Base-by-base conservation (phyloP, 2,329 filamentous ascomycete genomes). In the Sclerotinia nivalis region DNA sequence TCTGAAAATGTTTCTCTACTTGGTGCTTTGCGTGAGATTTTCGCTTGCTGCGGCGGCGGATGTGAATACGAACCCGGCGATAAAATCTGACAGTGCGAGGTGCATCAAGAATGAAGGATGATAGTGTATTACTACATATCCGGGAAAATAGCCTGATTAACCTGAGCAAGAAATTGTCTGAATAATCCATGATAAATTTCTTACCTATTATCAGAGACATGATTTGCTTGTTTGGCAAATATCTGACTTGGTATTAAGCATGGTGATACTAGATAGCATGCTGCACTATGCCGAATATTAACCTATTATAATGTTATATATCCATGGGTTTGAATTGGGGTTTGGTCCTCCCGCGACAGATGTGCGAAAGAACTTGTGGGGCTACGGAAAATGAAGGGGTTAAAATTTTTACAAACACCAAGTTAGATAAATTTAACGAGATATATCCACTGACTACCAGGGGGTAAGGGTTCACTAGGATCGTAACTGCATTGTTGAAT, bases 21-120 rank as follows among this genome's bases (percentile, higher is more conserved):
- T 45, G 49, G 22, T 45, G 43, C 34, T 60, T 59, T 58, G 52
- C 43, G 47, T 45, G 56, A 55, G 50, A 12, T 43, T 54, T 69
- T 69, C 67, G 49, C 67, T 69, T 65, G 67, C 28, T 55, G 67
- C 58, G 34, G 67, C 67, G 45, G 58, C 58, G 67, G 58, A 69
- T 69, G 47, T 64, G 67, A 69, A 69, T 69, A 69, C 58, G 58
- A 69, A 65, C 67, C 34, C 25, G 49, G 67, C 47, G 58, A 54
- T 55, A 47, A 64, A 69, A 55, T 69, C 20, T 45, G 47, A 55
- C 67, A 20, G 45, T 68, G 66, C n/a, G 56, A 62, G 56, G 45
- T 62, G 47, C 31, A 40, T 18, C 60, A 49, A 49, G 43, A 68
- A 34, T 68, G 37, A 64, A 68, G 66, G 66, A 64, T 68, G 66